A percentile compares a stretch with the other conserved stretches of the same genome.
phyloP scores from a whole-genome alignment of 75 land plant genomes.

The Sequoiadendron giganteum region DNA sequence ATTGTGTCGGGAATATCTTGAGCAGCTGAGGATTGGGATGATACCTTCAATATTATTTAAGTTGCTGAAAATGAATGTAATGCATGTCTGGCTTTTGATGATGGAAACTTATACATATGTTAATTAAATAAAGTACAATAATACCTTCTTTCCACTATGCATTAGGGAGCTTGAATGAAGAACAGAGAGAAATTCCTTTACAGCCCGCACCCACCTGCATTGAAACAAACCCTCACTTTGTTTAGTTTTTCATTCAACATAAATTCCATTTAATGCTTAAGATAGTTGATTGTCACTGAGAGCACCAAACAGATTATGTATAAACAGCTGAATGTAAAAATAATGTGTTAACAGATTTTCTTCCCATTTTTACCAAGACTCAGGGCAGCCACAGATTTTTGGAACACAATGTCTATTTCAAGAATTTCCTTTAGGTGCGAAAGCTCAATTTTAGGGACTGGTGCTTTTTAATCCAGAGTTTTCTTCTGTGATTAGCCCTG shows the following conservation, averaged over 20 bases:
- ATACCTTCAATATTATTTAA: background rate
- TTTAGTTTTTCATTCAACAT: background rate
- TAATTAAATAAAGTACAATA: background rate
- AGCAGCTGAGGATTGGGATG: background rate
- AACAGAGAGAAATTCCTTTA: slow-evolving; percentile 51
- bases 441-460: background rate
- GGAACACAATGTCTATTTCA: background rate
- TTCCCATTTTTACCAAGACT: background rate
- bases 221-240: background rate
- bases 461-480: background rate
- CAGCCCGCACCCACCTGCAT: slow-evolving; percentile 86
- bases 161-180: slow-evolving; percentile 58
- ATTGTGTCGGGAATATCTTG: background rate
- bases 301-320: background rate
- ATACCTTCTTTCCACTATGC: slow-evolving; percentile 63
- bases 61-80: background rate
- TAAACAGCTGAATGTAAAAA: background rate
- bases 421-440: background rate
- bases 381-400: background rate
- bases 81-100: background rate
- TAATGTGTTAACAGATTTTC: background rate
- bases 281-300: background rate
- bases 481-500: background rate
- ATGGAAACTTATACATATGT: background rate
- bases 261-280: background rate